phyloP scores from a whole-genome alignment of 192 early-diverging fungal species.

The Polychytrium aggregatum region DNA sequence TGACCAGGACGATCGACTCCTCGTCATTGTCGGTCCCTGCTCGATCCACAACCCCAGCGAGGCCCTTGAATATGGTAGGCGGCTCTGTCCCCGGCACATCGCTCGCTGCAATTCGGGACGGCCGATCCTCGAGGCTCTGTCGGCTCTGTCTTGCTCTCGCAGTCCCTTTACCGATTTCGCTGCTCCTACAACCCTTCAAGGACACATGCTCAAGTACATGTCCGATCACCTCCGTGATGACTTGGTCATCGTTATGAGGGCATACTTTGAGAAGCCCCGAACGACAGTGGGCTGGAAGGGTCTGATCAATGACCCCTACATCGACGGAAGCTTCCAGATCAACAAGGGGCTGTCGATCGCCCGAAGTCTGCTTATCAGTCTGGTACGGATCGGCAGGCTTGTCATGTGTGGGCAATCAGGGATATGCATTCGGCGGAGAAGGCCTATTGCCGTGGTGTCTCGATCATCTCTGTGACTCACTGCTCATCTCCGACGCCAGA shows the following conservation, averaged over 20 bases:
- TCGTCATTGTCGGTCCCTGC: conserved; percentile 90
- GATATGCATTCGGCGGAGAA: too few species aligned
- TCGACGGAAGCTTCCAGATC: conserved; percentile 73
- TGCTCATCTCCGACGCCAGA: conserved; percentile 28
- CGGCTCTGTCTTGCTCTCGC: too few species aligned
- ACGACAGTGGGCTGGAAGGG: conserved; percentile 98
- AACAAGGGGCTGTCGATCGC: conserved; percentile 91
- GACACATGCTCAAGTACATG: conserved; percentile 31
- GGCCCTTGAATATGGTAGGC: conserved; percentile 71
- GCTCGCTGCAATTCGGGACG: too few species aligned
- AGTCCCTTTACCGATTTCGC: too few species aligned
- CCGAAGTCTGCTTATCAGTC: conserved; percentile 61
- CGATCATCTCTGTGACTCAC: neutral
- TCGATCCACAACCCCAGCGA: conserved; percentile 87
- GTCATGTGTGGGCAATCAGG: too few species aligned
- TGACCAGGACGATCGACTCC: conserved; percentile 72
- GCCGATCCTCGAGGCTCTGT: too few species aligned
- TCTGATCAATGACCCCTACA: conserved; percentile 55
- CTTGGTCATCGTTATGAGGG: conserved; percentile 84
- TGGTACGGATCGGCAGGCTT: too few species aligned
- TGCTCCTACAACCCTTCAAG: too few species aligned
- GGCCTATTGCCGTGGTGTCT: too few species aligned
- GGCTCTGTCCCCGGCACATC: conserved; percentile 4
- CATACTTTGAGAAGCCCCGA: conserved; percentile 97
- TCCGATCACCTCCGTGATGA: conserved; percentile 61